Conservation (phyloP, 2,329 filamentous ascomycete genomes). For the Pleoardoris graminearum region DNA sequence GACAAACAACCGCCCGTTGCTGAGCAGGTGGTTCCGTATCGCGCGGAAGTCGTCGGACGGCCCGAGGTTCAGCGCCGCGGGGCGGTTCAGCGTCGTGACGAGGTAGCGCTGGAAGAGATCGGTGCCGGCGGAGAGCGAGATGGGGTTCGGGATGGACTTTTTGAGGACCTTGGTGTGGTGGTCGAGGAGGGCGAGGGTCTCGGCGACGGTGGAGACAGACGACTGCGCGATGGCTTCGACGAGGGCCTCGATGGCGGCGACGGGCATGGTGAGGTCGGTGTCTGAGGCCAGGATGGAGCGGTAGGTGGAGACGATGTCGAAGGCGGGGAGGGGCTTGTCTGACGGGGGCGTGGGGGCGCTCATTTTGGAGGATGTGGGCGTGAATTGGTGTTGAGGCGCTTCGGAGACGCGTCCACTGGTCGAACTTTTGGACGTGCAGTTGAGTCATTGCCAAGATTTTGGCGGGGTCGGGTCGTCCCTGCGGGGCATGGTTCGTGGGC, state of each 20-base stretch:
- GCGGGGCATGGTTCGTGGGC: not conserved
- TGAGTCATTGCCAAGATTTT: constrained; percentile 6
- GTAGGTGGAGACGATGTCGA: constrained; percentile 67
- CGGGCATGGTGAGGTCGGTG: constrained; percentile 88
- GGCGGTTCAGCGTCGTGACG: constrained; percentile 68
- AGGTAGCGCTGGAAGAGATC: constrained; percentile 96
- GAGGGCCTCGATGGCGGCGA: constrained; percentile 89
- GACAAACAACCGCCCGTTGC: constrained; percentile 85
- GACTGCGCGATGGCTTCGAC: constrained; percentile 82
- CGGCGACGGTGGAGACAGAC: constrained; percentile 83
- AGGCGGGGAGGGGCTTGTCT: constrained; percentile 30
- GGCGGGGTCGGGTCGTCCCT: not conserved
- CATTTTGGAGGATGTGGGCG: constrained; percentile 22
- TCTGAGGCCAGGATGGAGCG: constrained; percentile 67
- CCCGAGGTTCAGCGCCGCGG: constrained; percentile 48
- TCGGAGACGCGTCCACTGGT: not conserved
- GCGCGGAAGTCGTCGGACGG: constrained; percentile 74
- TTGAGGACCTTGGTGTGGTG: constrained; percentile 78
- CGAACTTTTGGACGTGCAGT: not conserved
- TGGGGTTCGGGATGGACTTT: constrained; percentile 78
- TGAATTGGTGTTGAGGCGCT: not conserved
- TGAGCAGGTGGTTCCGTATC: constrained; percentile 79
- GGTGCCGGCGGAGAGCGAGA: constrained; percentile 89
- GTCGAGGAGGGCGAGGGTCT: constrained; percentile 85
- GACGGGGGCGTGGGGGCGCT: constrained; percentile 19